Conservation (phyloP, 208 protist species). For the Leishmania guyanensis region DNA sequence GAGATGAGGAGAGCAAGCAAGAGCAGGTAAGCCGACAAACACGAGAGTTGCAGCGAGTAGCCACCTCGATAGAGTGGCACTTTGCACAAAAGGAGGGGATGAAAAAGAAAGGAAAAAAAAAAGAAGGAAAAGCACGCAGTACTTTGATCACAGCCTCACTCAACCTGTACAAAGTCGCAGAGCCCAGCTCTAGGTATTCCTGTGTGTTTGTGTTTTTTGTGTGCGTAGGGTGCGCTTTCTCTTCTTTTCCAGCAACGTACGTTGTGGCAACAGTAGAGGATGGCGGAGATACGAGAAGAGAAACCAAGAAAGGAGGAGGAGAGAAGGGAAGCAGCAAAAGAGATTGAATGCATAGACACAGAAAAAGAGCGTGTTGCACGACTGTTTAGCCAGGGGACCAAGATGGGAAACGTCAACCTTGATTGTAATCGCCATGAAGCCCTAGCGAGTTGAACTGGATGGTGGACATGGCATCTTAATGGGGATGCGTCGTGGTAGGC, state of each 20-base stretch:
- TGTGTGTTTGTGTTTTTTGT: slow-evolving; percentile 3
- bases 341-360: not conserved
- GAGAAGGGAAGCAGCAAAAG: not conserved
- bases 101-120: not conserved
- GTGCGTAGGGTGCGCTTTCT: not conserved
- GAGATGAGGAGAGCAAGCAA: slow-evolving; percentile 7
- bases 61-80: not conserved
- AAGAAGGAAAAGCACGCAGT: not conserved
- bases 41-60: not conserved
- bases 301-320: not conserved
- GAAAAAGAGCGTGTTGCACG: not conserved
- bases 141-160: not conserved
- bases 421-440: not conserved
- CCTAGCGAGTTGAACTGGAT: not conserved
- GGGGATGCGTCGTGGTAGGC: not conserved
- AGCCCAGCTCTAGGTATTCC: not conserved
- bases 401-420: not conserved
- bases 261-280: not conserved
- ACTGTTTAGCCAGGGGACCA: not conserved
- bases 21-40: not conserved
- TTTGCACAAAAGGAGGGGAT: slow-evolving; percentile 1
- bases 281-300: not conserved
- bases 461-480: not conserved
- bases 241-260: not conserved
- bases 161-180: not conserved